Evolutionary conservation across 148 eudicot genomes (phyloP).

Genomic region (Tetragonia tetragonoides): DNA sequence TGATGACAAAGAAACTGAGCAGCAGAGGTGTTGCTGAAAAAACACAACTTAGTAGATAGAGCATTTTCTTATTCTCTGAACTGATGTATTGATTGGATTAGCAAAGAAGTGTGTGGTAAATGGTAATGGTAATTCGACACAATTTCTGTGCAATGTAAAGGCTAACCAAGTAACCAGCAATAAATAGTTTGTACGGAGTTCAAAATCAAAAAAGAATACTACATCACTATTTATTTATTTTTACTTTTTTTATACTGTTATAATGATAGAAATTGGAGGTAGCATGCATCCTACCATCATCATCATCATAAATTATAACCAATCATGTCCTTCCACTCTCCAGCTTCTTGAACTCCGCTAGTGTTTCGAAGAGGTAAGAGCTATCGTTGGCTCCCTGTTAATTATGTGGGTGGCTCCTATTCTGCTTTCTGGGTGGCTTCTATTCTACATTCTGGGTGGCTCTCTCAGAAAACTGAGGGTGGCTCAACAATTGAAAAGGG

Average conservation of each 20-base stretch:
- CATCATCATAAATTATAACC: slow-evolving; percentile 36
- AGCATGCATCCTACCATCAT: slow-evolving; percentile 23
- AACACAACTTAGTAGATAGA: slow-evolving; percentile 11
- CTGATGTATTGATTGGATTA: background rate
- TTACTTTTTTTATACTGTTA: too few relatives aligned
- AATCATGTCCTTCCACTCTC: slow-evolving; percentile 33
- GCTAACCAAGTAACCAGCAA: too few relatives aligned
- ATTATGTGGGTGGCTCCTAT: too few relatives aligned
- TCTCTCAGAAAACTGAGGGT: too few relatives aligned
- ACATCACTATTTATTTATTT: too few relatives aligned
- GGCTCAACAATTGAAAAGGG: too few relatives aligned
- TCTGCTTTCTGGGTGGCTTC: too few relatives aligned
- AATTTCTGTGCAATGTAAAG: too few relatives aligned
- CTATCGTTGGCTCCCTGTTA: background rate
- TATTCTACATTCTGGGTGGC: too few relatives aligned
- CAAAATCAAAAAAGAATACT: too few relatives aligned
- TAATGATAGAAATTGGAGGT: background rate
- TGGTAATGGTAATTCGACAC: too few relatives aligned
- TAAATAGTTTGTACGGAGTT: too few relatives aligned
- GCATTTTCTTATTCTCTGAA: slow-evolving; percentile 10
- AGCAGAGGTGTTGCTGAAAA: slow-evolving; percentile 25
- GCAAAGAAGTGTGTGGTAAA: background rate
- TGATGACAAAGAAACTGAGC: slow-evolving; percentile 57
- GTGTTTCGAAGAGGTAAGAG: slow-evolving; percentile 35
- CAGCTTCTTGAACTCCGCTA: slow-evolving; percentile 26